A percentile compares a stretch with the other conserved stretches of the same genome.
phyloP scores from a whole-genome alignment of 2,329 filamentous ascomycete genomes.

The Phoma sp. region DNA sequence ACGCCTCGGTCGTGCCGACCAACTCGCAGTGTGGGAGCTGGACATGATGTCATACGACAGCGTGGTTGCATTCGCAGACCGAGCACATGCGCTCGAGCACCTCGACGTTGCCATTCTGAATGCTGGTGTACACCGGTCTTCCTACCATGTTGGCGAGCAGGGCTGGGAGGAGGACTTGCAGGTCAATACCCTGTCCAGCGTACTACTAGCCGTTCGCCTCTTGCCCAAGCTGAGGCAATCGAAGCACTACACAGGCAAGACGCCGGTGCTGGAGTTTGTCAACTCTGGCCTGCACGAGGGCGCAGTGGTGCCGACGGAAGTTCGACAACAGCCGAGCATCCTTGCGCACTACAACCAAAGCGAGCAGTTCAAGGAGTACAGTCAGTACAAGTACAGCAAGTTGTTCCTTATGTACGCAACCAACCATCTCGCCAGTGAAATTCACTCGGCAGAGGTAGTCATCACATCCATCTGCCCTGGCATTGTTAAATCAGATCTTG shows the following conservation, averaged over 20 bases:
- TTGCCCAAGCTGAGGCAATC: constrained; percentile 47
- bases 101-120: constrained; percentile 51
- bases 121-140: constrained; percentile 42
- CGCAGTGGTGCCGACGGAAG: constrained; percentile 31
- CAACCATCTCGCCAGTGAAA: constrained; percentile 34
- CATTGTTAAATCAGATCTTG: constrained; percentile 37
- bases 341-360: constrained; percentile 39
- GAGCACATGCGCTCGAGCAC: constrained; percentile 36
- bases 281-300: constrained; percentile 41
- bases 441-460: constrained; percentile 40
- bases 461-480: constrained; percentile 48
- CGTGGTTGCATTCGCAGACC: constrained; percentile 40
- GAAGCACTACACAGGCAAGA: constrained; percentile 27
- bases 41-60: constrained; percentile 47
- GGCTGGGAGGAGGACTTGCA: constrained; percentile 58
- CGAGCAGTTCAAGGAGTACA: constrained; percentile 33
- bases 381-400: constrained; percentile 43
- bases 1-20: constrained; percentile 30
- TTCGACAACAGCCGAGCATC: constrained; percentile 31
- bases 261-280: constrained; percentile 41
- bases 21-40: constrained; percentile 47
- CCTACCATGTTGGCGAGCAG: constrained; percentile 33
- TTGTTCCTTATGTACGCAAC: constrained; percentile 46
- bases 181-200: constrained; percentile 64
- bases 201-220: constrained; percentile 60